These are phyloP conservation scores for Chytriomyces hyalinus DNA, from an alignment of 192 early-diverging fungal species.

Conservation along the genomic window DNA sequence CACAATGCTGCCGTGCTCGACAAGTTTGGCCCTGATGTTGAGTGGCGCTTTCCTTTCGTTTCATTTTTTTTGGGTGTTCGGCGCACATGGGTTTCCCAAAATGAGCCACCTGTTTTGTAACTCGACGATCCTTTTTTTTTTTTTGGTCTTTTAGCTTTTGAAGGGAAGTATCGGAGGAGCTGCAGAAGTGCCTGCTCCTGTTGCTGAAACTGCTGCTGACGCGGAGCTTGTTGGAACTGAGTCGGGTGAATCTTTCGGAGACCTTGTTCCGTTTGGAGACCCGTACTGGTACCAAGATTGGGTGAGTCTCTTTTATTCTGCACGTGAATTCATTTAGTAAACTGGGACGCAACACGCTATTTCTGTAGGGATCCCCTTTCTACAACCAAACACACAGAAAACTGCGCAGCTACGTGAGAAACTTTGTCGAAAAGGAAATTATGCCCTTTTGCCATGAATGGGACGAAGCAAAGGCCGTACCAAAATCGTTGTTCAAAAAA, in stretches of 20 bases:
- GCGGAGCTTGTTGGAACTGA: slow-evolving; percentile 29
- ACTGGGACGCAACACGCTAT: background rate
- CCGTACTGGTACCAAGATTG: slow-evolving; percentile 72
- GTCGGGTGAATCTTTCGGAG: slow-evolving; percentile 71
- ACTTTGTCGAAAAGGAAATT: slow-evolving; percentile 81
- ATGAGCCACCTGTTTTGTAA: background rate
- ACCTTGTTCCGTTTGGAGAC: slow-evolving; percentile 78
- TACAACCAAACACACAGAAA: slow-evolving; percentile 77
- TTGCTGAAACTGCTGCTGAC: background rate
- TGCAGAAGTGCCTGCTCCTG: slow-evolving; percentile 18
- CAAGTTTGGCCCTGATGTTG: slow-evolving; percentile 60
- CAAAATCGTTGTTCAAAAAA: slow-evolving; percentile 73
- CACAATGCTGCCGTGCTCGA: slow-evolving; percentile 71
- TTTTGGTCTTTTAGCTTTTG: slow-evolving; percentile 44
- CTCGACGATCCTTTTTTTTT: background rate
- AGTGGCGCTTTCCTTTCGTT: background rate
- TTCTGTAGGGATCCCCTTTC: slow-evolving; percentile 61
- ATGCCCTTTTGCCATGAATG: slow-evolving; percentile 77
- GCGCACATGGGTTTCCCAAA: background rate
- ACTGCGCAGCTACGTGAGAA: slow-evolving; percentile 64
- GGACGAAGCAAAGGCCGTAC: slow-evolving; percentile 83
- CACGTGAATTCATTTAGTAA: background rate
- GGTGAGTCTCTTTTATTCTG: background rate
- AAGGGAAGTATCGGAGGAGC: slow-evolving; percentile 68
- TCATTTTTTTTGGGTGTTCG: background rate